Percentiles rank a stretch among this genome's conserved stretches.
Evolutionary conservation across 768 basidiomycete species (phyloP).

Genomic region (Tulasnella sp.): DNA sequence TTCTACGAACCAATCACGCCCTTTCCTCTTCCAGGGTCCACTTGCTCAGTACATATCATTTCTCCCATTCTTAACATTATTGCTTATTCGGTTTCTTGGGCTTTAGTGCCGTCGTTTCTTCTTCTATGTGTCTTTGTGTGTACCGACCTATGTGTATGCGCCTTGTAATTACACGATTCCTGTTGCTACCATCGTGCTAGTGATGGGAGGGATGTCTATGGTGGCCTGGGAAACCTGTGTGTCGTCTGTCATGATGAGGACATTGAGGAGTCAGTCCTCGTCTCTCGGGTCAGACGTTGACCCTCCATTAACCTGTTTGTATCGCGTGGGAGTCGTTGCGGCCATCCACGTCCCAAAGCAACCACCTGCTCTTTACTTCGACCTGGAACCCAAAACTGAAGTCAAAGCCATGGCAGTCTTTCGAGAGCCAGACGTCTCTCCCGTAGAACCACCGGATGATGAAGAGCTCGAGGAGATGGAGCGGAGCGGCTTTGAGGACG

Average conservation of each 20-base stretch:
- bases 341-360: not conserved
- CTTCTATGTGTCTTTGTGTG: not conserved
- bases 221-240: not conserved
- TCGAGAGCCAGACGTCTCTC: conserved; percentile 10
- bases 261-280: no score
- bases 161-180: not conserved
- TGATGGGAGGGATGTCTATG: not conserved
- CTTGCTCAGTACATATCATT: not conserved
- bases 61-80: not conserved
- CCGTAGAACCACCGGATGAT: conserved; percentile 8
- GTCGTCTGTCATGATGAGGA: not conserved
- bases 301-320: no score
- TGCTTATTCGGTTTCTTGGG: not conserved
- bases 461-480: conserved; percentile 18
- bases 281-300: no score
- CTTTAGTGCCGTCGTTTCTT: not conserved
- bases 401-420: not conserved
- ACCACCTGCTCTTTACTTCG: not conserved
- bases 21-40: not conserved
- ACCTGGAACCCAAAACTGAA: not conserved
- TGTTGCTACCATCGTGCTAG: not conserved
- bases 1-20: not conserved
- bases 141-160: not conserved
- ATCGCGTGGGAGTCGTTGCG: no score
- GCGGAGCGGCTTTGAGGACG: conserved; percentile 16